phyloP scores from a whole-genome alignment of 352 stramenopile species.

The Pseudoperonospora humuli region DNA sequence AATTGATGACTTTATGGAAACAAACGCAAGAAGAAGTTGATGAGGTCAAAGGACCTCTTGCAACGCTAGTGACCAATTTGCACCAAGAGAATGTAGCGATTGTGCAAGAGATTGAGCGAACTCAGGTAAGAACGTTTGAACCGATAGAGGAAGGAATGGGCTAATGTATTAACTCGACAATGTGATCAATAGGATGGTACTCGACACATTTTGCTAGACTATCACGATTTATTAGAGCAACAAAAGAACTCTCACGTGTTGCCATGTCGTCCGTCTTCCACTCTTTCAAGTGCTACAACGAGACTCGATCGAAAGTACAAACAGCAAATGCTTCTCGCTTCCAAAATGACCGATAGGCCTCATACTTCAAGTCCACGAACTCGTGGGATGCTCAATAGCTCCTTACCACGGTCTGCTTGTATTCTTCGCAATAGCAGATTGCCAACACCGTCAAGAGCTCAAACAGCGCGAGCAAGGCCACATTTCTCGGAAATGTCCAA shows the following conservation, averaged over 20 bases:
- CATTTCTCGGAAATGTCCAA: background rate
- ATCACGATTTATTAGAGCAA: conserved; percentile 46
- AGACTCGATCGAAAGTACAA: conserved; percentile 45
- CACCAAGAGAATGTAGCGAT: conserved; percentile 65
- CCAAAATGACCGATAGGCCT: conserved; percentile 12
- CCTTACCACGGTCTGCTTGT: conserved; percentile 13
- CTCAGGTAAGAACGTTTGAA: conserved; percentile 39
- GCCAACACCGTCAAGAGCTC: conserved; percentile 11
- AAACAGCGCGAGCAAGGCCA: conserved; percentile 12
- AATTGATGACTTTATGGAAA: conserved; percentile 18
- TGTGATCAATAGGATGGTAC: conserved; percentile 36
- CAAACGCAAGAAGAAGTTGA: conserved; percentile 35
- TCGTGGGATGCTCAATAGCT: no score
- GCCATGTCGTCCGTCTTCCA: conserved; percentile 32
- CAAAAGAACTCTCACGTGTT: conserved; percentile 24
- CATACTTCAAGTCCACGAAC: no score
- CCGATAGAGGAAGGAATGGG: no score
- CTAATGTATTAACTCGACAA: no score
- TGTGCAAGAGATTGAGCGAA: conserved; percentile 54
- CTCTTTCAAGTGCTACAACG: conserved; percentile 9
- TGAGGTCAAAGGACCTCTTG: conserved; percentile 43
- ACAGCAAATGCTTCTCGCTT: conserved; percentile 30
- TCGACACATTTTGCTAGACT: conserved; percentile 59
- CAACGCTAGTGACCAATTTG: conserved; percentile 50
- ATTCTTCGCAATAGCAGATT: conserved; percentile 13